Conservation (phyloP, 2,329 filamentous ascomycete genomes). For the Graphilbum ipis-grandicollis region DNA sequence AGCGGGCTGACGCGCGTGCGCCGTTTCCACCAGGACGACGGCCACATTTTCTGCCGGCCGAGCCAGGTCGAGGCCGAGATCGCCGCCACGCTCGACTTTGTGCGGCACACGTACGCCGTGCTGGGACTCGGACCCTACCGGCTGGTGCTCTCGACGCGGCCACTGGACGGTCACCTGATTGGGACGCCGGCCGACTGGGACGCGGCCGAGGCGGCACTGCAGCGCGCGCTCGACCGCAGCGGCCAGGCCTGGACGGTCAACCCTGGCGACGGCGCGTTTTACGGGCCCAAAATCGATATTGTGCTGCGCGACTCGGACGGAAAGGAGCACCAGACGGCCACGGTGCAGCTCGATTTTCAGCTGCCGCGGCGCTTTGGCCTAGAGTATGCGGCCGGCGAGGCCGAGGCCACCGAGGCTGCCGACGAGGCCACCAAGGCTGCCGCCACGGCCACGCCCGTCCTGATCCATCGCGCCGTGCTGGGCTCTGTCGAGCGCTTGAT, state of each 20-base stretch:
- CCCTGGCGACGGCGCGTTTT: constrained; percentile 74
- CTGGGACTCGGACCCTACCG: constrained; percentile 58
- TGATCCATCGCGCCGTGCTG: constrained; percentile 72
- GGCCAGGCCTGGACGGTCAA: constrained; percentile 58
- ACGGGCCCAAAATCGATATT: constrained; percentile 84
- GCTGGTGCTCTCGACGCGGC: constrained; percentile 62
- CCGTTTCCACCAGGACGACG: constrained; percentile 91
- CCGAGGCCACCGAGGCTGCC: constrained; percentile 28
- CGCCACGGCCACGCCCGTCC: constrained; percentile 52
- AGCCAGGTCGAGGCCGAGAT: constrained; percentile 63
- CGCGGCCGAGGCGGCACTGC: constrained; percentile 49
- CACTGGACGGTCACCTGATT: constrained; percentile 53
- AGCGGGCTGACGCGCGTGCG: constrained; percentile 82
- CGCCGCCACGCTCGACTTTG: constrained; percentile 53
- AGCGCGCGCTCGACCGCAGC: constrained; percentile 41
- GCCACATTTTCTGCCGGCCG: constrained; percentile 71
- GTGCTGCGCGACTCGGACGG: constrained; percentile 63
- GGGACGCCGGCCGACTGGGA: constrained; percentile 53
- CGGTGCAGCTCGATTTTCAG: constrained; percentile 81
- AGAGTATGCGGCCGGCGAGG: constrained; percentile 53
- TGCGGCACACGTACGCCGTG: constrained; percentile 52
- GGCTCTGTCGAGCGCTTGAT: constrained; percentile 74
- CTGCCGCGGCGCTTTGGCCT: constrained; percentile 67
- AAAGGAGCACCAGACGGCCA: constrained; percentile 79
- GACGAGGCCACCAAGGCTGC: constrained; percentile 31